phyloP scores from a whole-genome alignment of 1,284 basidiomycete genomes.

The Rhodotorula sp. region DNA sequence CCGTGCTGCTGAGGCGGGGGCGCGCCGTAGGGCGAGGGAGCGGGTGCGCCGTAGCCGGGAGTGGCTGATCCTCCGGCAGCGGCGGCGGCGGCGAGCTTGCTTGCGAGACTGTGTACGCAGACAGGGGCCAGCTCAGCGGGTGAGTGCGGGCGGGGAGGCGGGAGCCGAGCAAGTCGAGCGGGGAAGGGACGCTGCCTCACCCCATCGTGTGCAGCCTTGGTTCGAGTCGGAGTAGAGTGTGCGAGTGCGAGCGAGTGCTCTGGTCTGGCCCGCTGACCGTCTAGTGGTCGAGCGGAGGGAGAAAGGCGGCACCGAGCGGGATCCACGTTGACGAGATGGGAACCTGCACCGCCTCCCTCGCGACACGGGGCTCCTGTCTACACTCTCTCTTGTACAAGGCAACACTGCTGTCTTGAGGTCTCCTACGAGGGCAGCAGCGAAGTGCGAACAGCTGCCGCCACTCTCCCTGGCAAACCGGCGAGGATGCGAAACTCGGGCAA shows the following conservation, averaged over 20 bases:
- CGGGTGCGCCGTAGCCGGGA: constrained; percentile 25
- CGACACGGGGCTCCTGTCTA: neutral
- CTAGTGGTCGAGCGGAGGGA: neutral
- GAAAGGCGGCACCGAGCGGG: too few species aligned
- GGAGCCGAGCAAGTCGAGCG: neutral
- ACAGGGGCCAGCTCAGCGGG: too few species aligned
- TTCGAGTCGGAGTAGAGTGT: neutral
- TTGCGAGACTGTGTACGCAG: constrained; percentile 18
- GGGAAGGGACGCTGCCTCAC: neutral
- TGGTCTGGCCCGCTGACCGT: too few species aligned
- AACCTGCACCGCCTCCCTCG: neutral
- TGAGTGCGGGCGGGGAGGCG: neutral
- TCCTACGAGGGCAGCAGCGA: too few species aligned
- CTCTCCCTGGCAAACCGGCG: too few species aligned
- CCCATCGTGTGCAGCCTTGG: neutral
- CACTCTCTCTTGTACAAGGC: neutral
- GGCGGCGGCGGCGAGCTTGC: constrained; percentile 34
- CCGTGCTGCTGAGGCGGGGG: neutral
- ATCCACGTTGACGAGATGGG: too few species aligned
- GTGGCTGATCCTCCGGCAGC: constrained; percentile 22
- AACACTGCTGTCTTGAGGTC: too few species aligned
- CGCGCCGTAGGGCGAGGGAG: constrained; percentile 17
- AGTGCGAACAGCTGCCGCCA: too few species aligned
- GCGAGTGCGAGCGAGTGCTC: too few species aligned
- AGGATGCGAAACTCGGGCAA: too few species aligned